Base-by-base conservation (phyloP, 768 basidiomycete genomes). In the Pisolithus albus region DNA sequence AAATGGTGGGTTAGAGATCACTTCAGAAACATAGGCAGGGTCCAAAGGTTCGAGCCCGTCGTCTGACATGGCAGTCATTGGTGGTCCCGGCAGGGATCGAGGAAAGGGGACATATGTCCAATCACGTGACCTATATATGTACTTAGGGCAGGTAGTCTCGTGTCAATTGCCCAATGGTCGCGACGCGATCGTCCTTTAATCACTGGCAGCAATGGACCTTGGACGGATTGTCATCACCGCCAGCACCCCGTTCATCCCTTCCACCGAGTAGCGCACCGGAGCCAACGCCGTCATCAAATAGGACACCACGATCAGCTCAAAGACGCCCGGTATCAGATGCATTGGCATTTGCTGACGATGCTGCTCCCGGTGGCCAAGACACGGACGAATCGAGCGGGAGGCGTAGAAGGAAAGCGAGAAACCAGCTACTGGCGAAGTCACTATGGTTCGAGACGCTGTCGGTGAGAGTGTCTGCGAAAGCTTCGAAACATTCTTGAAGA, bases 391-490 rank as follows among this genome's bases (percentile, higher is more conserved):
- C 65, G 4, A 65, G 61, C 7, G 65, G 75, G 16, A 73, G 78
- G 51, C 72, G 77, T 51, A 75, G 77, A 40, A 74, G 77, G 50
- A 73, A 74, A 47, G 62, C 66, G 1, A 67, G 67, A 34, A 62
- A 64, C 23, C 73, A 73, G 52, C 71, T 9, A 78, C 78, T 49
- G 78, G 72, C 4, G 88, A 93, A 60, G 79, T 96, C 0, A 89
- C 93, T 3, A 73, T 90, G 47, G 93, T 98, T 1, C 86, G 84
- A 60, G 96, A 98, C 70, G 84, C 88, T 30, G 95, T 97, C 18
- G 95, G 95, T 49, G 94, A 98, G 73, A 91, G 89, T 60, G 91
- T 98, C 4, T 84, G 86, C 51, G 89, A 94, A 61, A 84, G 86
- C 61, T 97, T 98, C 62, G 88, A 92, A 65, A 80, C 82, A 1